Base-by-base conservation (phyloP, 2,329 filamentous ascomycete species). In the Alternaria panax region DNA sequence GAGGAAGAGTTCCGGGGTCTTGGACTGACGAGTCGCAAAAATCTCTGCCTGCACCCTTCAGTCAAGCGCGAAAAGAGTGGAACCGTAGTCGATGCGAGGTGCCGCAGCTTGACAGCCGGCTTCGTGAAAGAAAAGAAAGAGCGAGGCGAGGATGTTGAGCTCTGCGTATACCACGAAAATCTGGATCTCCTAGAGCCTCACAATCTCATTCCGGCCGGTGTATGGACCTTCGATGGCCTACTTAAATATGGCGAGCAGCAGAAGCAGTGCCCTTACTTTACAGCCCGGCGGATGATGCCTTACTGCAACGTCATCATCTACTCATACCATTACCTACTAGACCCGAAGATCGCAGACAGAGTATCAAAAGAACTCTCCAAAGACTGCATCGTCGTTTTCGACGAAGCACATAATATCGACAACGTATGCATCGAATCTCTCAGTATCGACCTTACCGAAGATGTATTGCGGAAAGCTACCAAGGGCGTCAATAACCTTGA, bases 241-340 rank as follows among this genome's bases (percentile, higher is more conserved):
- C 80, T 96, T 57, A 88, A 86, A 64, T 98, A 99, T 71, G 94
- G 96, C 53, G 94, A 99, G 79, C 86, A 97, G 71, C 89, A 97
- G 65, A 97, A 97, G 76, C 95, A 98, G 77, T 99, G 95, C 70
- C 95, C 95, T 0, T 99, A 99, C 77, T 99, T 99, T 71, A 97
- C 94, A 14, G 92, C 92, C 14, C 86, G 95, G 59, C 88, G 95
- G 65, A 99, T 99, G 95, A 98, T 99, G 94, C 90, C 95, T 72
- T 98, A 93, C 75, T 99, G 95, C 85, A 98, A 99, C 76, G 93
- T 99, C 74, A 97, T 99, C 73, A 99, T 99, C 68, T 99, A 99
- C 81, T 99, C 95, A 0, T 99, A 99, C 75, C 95, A 99, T 79
- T 99, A 99, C 74, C 87, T 99, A 3, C 87, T 99, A 16, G 96